Base-by-base conservation (phyloP, 2,329 filamentous ascomycete species). In the Rhinocladiella similis region DNA sequence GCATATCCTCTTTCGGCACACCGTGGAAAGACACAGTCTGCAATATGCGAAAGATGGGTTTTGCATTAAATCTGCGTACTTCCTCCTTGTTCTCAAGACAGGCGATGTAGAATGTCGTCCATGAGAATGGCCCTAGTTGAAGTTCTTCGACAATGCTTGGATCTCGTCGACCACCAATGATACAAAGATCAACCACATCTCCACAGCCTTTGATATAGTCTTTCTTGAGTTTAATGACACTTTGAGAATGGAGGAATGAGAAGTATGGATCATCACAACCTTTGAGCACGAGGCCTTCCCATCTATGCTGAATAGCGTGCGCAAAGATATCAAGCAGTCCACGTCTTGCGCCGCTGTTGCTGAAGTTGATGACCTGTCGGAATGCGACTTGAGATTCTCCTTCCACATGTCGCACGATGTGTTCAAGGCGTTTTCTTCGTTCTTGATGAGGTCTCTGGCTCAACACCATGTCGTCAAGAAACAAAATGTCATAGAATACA, bases 181-280 rank as follows among this genome's bases (percentile, higher is more conserved):
- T 80, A 1, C 88, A 86, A 67, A 96, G 89, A 69, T 96, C 92
- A 9, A 89, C 89, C 27, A 91, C 84, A 58, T 95, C 91, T 1
- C 91, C 90, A 68, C 93, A 83, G 2, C 84, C 84, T 22, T 81
- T 54, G 36, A 96, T 82, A 65, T 95, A 96, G 66, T 94, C 90
- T 66, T 91, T 91, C 71, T 96, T 96, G 41, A 96, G 72, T 72
- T 96, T 96, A 66, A 96, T 89, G 68, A 85, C 88, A 54, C 75
- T 78, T 13, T 76, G 76, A 2, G 71, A 67, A 56, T 75, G 76
- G 64, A 45, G 62, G 65, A 67, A 55, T 53, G 83, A 76, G 60
- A 96, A 89, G 67, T 96, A 96, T 0, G 91, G 85, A 20, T 88
- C 84, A 57, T 91, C 85, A 27, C 77, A 77, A 0, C 88, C 84